Conservation (phyloP, 2,329 filamentous ascomycete species). For the Ophiostoma montium region DNA sequence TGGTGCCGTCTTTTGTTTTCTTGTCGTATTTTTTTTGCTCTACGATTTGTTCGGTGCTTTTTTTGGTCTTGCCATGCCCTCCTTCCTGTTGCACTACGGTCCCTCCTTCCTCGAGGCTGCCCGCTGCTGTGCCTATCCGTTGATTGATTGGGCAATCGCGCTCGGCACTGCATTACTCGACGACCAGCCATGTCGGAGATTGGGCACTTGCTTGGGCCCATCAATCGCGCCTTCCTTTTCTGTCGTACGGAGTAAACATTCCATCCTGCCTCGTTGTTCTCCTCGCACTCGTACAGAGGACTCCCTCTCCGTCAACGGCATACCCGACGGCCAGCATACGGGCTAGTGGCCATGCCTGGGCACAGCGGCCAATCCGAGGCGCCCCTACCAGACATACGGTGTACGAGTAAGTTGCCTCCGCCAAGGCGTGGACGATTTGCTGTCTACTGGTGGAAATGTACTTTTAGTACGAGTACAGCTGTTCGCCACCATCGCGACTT, state of each 20-base stretch:
- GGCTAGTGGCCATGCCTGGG: background rate
- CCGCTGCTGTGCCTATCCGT: background rate
- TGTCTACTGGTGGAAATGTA: background rate
- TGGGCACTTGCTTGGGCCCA: background rate
- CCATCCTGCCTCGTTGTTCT: background rate
- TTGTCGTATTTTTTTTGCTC: no score
- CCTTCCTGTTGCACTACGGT: background rate
- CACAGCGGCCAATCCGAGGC: background rate
- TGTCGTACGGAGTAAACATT: background rate
- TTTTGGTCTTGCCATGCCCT: no score
- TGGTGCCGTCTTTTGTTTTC: no score
- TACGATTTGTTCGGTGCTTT: no score
- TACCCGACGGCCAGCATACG: background rate
- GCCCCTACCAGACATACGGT: background rate
- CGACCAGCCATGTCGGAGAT: background rate
- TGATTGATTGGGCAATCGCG: background rate
- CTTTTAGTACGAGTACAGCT: no score
- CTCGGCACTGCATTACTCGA: background rate
- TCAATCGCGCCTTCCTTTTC: background rate
- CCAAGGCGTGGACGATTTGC: background rate
- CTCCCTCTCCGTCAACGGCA: background rate
- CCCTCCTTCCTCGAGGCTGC: background rate
- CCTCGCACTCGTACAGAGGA: background rate
- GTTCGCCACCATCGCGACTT: background rate
- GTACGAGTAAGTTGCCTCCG: no score